These are phyloP conservation scores for Aegle marmelos DNA, from an alignment of 345 rosid species.

Conservation along the genomic window DNA sequence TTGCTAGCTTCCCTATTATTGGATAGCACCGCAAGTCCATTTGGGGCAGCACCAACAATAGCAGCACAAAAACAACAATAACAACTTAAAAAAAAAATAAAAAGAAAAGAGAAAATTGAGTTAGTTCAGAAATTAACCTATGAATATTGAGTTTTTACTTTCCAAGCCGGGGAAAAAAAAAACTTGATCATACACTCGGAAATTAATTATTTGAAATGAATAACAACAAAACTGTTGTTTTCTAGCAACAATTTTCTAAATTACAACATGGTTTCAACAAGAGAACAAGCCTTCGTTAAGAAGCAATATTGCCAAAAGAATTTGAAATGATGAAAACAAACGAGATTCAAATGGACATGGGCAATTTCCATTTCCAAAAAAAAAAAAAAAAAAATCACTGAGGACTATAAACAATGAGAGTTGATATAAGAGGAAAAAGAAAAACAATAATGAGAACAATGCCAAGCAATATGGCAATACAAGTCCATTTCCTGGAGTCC, in stretches of 20 bases:
- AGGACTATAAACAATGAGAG: not conserved
- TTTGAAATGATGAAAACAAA: not conserved
- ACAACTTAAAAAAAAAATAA: too few relatives aligned
- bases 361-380: not conserved
- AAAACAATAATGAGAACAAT: slow-evolving; percentile 19
- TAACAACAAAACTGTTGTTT: too few relatives aligned
- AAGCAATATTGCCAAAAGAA: not conserved
- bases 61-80: too few relatives aligned
- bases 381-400: not conserved
- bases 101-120: too few relatives aligned
- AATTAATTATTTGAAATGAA: too few relatives aligned
- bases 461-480: slow-evolving; percentile 41
- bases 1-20: too few relatives aligned
- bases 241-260: not conserved
- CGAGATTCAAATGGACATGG: not conserved
- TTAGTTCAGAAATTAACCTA: too few relatives aligned
- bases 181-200: too few relatives aligned
- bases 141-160: too few relatives aligned
- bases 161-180: too few relatives aligned
- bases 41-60: too few relatives aligned
- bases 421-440: slow-evolving; percentile 1
- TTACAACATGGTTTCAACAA: not conserved
- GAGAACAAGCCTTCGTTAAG: not conserved
- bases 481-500: slow-evolving; percentile 67
- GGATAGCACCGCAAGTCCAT: too few relatives aligned